Percentiles rank a stretch among this genome's conserved stretches.
These are phyloP conservation scores for Podospora fimiseda DNA, from an alignment of 495 filamentous ascomycete genomes.

Conservation along the genomic window DNA sequence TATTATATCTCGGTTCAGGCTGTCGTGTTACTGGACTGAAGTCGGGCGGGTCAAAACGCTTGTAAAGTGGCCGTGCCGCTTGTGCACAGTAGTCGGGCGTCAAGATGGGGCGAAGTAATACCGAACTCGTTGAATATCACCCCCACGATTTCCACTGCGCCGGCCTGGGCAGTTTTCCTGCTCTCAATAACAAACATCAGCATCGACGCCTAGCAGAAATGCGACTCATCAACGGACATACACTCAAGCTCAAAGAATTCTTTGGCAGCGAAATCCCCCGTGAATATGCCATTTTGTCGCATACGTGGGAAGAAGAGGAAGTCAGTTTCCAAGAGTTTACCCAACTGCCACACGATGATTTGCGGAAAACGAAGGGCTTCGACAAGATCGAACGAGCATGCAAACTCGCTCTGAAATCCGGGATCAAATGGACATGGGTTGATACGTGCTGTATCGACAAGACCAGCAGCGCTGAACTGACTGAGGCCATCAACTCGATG, in stretches of 20 bases:
- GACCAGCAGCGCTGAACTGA: constrained; percentile 32
- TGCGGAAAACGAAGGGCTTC: constrained; percentile 9
- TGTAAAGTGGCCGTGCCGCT: too few relatives aligned
- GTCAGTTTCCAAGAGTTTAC: constrained; percentile 25
- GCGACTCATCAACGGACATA: constrained; percentile 40
- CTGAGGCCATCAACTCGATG: constrained; percentile 45
- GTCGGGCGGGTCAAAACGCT: too few relatives aligned
- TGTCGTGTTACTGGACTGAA: too few relatives aligned
- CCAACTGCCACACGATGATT: constrained; percentile 4
- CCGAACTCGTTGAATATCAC: too few relatives aligned
- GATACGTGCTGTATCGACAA: constrained; percentile 44
- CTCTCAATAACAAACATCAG: neutral
- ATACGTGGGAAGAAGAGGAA: constrained; percentile 9
- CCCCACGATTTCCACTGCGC: too few relatives aligned
- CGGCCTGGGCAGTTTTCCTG: too few relatives aligned
- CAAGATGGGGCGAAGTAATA: too few relatives aligned
- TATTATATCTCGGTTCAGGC: too few relatives aligned
- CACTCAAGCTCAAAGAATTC: constrained; percentile 33
- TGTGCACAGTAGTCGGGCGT: too few relatives aligned
- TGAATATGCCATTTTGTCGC: constrained; percentile 33
- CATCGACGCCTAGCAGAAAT: constrained; percentile 19
- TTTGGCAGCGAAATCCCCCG: constrained; percentile 5
- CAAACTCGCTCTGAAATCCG: neutral
- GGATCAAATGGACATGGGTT: constrained; percentile 29
- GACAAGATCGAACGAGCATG: neutral